These are phyloP conservation scores for Dichotomocladium elegans DNA, from an alignment of 371 early-diverging fungal species.

Conservation along the genomic window DNA sequence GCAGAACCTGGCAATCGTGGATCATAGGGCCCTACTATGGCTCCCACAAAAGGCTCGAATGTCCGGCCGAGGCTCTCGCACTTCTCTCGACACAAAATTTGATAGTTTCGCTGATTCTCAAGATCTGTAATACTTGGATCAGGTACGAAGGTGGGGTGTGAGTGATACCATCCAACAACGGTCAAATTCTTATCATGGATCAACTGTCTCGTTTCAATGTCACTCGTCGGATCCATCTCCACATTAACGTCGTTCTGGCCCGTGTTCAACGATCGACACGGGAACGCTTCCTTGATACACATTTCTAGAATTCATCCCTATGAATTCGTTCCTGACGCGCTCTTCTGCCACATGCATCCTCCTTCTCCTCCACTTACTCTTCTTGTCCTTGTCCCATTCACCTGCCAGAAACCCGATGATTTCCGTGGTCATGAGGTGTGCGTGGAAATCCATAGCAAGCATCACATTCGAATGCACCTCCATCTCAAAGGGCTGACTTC, in stretches of 20 bases:
- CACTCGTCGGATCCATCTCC: constrained; percentile 85
- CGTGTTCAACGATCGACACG: constrained; percentile 70
- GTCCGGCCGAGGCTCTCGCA: constrained; percentile 2
- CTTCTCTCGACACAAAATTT: constrained; percentile 60
- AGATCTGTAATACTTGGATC: constrained; percentile 53
- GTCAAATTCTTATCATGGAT: constrained; percentile 68
- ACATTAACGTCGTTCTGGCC: constrained; percentile 79
- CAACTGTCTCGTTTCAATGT: constrained; percentile 69
- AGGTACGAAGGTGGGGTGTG: constrained; percentile 39
- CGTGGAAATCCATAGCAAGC: constrained; percentile 84
- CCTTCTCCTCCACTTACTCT: constrained; percentile 24
- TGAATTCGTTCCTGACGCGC: neutral
- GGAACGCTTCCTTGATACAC: constrained; percentile 61
- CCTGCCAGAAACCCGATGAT: constrained; percentile 88
- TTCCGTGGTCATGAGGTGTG: constrained; percentile 82
- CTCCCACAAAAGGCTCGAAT: constrained; percentile 85
- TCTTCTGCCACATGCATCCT: neutral
- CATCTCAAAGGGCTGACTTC: constrained; percentile 77
- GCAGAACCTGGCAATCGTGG: constrained; percentile 73
- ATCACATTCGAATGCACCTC: constrained; percentile 72
- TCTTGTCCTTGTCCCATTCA: constrained; percentile 56
- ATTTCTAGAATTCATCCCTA: constrained; percentile 26
- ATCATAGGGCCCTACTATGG: constrained; percentile 85
- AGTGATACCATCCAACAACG: constrained; percentile 78
- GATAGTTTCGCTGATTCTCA: constrained; percentile 82